These are phyloP conservation scores for Lasiodiplodia sp. DNA, from an alignment of 2,329 filamentous ascomycete genomes.

Conservation along the genomic window DNA sequence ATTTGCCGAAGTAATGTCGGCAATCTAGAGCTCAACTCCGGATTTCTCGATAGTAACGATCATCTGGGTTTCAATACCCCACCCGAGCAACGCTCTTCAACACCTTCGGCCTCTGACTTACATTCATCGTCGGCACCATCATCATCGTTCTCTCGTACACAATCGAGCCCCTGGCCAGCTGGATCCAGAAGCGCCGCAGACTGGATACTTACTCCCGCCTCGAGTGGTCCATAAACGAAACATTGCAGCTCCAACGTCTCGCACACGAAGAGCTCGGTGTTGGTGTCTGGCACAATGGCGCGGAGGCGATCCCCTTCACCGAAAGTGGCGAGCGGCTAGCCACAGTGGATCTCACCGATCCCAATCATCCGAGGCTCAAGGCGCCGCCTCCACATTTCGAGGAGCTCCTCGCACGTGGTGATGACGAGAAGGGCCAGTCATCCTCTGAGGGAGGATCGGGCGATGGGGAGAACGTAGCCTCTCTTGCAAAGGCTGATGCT, in stretches of 20 bases:
- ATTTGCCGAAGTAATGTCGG: constrained; percentile 33
- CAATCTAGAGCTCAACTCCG: constrained; percentile 37
- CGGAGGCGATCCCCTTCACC: constrained; percentile 12
- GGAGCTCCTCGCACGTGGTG: background rate
- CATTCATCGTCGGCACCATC: constrained; percentile 34
- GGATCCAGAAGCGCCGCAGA: constrained; percentile 28
- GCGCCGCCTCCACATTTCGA: background rate
- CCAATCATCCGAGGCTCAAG: constrained; percentile 2
- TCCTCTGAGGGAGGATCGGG: too few species aligned
- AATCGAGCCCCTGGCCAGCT: constrained; percentile 18
- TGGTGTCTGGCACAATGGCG: constrained; percentile 30
- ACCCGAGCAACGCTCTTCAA: constrained; percentile 34
- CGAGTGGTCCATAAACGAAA: constrained; percentile 31
- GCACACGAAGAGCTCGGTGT: constrained; percentile 25
- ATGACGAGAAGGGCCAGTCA: too few species aligned
- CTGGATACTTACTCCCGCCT: constrained; percentile 29
- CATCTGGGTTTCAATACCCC: constrained; percentile 38
- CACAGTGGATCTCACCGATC: constrained; percentile 14
- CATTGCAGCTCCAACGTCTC: constrained; percentile 31
- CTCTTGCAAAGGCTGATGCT: too few species aligned
- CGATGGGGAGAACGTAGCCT: too few species aligned
- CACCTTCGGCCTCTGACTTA: constrained; percentile 38
- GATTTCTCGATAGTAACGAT: constrained; percentile 35
- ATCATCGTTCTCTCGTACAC: constrained; percentile 34
- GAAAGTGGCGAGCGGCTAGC: constrained; percentile 15